A percentile compares a stretch with the other conserved stretches of the same genome.
Evolutionary conservation across 2,329 filamentous ascomycete genomes (phyloP).

Genomic region (Monilinia vaccinii-corymbosi): DNA sequence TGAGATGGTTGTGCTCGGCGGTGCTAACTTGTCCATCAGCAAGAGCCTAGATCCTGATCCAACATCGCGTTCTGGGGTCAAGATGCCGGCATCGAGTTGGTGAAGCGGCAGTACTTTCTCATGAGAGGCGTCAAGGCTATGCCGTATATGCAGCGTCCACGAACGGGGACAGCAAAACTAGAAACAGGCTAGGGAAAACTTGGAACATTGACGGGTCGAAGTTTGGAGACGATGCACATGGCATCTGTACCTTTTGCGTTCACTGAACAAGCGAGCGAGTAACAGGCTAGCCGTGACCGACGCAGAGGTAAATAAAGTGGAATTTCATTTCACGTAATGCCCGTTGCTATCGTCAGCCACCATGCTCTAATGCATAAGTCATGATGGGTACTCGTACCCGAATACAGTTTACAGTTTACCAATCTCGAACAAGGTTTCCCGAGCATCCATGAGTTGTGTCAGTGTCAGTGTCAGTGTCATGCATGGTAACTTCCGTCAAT

Average conservation of each 20-base stretch:
- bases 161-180: not conserved
- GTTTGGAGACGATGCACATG: not conserved
- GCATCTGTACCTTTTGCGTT: not conserved
- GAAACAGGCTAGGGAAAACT: not conserved
- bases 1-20: slow-evolving; percentile 6
- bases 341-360: not conserved
- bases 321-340: not conserved
- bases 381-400: not conserved
- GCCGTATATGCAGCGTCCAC: not conserved
- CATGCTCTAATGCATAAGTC: not conserved
- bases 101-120: not conserved
- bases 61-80: slow-evolving; percentile 12
- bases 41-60: not conserved
- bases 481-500: not conserved
- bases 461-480: not conserved
- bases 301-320: not conserved
- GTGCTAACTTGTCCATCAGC: not conserved
- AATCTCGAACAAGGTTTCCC: not conserved
- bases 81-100: slow-evolving; percentile 10
- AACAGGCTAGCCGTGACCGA: not conserved
- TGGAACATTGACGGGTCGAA: not conserved
- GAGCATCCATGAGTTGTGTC: not conserved
- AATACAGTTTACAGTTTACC: not conserved
- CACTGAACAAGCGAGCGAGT: not conserved
- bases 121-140: not conserved